phyloP scores from a whole-genome alignment of 2,329 filamentous ascomycete genomes.

The Fusarium sp. region DNA sequence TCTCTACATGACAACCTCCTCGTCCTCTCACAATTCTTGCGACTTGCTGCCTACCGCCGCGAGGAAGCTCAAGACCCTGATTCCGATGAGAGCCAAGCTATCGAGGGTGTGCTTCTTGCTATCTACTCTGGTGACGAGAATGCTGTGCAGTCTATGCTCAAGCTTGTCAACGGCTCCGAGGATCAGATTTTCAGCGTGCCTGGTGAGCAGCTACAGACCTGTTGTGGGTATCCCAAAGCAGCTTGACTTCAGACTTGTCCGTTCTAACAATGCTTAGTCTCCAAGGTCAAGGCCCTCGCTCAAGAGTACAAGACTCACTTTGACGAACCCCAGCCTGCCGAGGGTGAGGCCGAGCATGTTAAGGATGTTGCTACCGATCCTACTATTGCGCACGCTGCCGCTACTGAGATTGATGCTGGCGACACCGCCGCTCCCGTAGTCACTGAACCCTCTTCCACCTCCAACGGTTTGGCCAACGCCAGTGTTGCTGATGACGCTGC shows the following conservation, averaged over 20 bases:
- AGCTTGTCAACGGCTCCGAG: slow-evolving; percentile 76
- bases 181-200: slow-evolving; percentile 73
- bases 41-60: slow-evolving; percentile 79
- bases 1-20: slow-evolving; percentile 72
- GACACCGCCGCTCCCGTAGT: slow-evolving; percentile 51
- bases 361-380: slow-evolving; percentile 65
- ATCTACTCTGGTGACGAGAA: slow-evolving; percentile 82
- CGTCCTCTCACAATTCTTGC: slow-evolving; percentile 80
- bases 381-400: slow-evolving; percentile 71
- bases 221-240: slow-evolving; percentile 68
- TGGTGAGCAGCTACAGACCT: slow-evolving; percentile 72
- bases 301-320: slow-evolving; percentile 62
- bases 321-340: slow-evolving; percentile 46
- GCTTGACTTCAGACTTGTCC: background rate
- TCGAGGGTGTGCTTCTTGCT: slow-evolving; percentile 80
- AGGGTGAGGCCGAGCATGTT: slow-evolving; percentile 46
- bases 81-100: slow-evolving; percentile 78
- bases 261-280: slow-evolving; percentile 45
- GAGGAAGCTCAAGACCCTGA: slow-evolving; percentile 72
- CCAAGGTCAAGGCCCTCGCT: slow-evolving; percentile 55
- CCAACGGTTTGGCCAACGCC: slow-evolving; percentile 59
- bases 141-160: slow-evolving; percentile 79
- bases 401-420: slow-evolving; percentile 71
- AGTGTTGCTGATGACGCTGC: slow-evolving; percentile 62
- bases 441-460: slow-evolving; percentile 50